Conservation (phyloP, 192 early-diverging fungal species). For the Rhizoclosmatium sp. region DNA sequence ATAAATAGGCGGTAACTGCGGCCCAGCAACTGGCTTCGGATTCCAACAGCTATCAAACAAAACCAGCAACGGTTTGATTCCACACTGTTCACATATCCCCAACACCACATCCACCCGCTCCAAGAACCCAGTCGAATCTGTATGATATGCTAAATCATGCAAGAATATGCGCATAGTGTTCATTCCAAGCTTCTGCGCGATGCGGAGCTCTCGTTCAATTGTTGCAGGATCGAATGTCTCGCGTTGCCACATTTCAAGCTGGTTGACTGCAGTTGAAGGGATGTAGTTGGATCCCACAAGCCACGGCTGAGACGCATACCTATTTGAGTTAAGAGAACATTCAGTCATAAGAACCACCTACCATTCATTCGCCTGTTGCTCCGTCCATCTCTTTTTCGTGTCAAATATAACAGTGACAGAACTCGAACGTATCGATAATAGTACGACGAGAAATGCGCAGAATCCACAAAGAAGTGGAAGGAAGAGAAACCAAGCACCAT, state of each 20-base stretch:
- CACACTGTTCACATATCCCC: background rate
- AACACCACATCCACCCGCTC: background rate
- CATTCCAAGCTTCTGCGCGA: conserved; percentile 9
- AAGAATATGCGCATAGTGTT: conserved; percentile 25
- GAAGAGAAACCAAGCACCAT: too few relatives aligned
- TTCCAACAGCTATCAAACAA: conserved; percentile 14
- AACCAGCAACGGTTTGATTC: conserved; percentile 5
- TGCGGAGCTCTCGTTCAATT: conserved; percentile 11
- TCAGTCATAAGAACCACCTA: too few relatives aligned
- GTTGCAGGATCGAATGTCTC: conserved; percentile 4
- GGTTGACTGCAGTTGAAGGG: conserved; percentile 17
- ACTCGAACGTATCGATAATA: too few relatives aligned
- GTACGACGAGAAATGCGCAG: too few relatives aligned
- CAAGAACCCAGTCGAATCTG: conserved; percentile 1
- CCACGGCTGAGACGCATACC: conserved; percentile 9
- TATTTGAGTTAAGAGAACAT: background rate
- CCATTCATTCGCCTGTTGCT: too few relatives aligned
- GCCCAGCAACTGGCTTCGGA: background rate
- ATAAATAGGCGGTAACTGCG: background rate
- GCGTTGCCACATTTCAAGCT: conserved; percentile 20
- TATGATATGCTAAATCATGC: conserved; percentile 5
- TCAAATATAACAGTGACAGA: too few relatives aligned
- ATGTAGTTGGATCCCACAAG: conserved; percentile 23
- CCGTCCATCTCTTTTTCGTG: too few relatives aligned
- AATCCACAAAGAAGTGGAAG: too few relatives aligned